Evolutionary conservation across 345 rosid species (phyloP), one percentile per base, ranked within the genome.

Genomic region (Camelina sativa): DNA sequence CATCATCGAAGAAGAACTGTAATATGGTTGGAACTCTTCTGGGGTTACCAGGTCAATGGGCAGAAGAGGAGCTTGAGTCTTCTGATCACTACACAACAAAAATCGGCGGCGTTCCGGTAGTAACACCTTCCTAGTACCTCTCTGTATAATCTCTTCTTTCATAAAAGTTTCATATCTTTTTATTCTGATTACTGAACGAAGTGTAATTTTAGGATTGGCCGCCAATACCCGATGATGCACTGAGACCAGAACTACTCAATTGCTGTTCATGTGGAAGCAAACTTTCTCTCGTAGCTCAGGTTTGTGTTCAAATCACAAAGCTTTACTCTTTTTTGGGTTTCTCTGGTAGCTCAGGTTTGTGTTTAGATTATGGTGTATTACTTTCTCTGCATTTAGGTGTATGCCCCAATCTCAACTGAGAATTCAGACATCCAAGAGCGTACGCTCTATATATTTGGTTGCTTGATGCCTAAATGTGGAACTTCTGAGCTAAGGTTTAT

Each of bases 31-130:
- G 76, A 40, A 76, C 79, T 2, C 19, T 85, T 64, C 84, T 89
- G 28, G 99, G 97, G 13, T 72, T 95, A 78, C 97, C 97, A 0
- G 99, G 97, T 8, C 69, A 86, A 2, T 95, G 97, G 98, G 97
- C 97, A 19, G 80, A 82, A 40, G 86, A 86, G 47, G 78, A 81
- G 48, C 81, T 86, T 1, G 97, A 90, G 74, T 81, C 85, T 17
- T 84, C 93, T 16, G 97, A 90, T 87, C 84, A 85, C 69, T 86
- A 86, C 72, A 90, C 97, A 0, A 73, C 85, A 0, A 95, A 94
- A 86, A 86, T 95, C 38, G 97, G 97, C 8, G 99, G 97, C 43
- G 72, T 87, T 62, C 97, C 97, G 16, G 97, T 92, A 69, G 51
- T 63, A 67, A 62, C n/a, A 80, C 79, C 47, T 66, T 80, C 80